These are phyloP conservation scores for Phytophthora idaei DNA, from an alignment of 352 stramenopile genomes.

Conservation along the genomic window DNA sequence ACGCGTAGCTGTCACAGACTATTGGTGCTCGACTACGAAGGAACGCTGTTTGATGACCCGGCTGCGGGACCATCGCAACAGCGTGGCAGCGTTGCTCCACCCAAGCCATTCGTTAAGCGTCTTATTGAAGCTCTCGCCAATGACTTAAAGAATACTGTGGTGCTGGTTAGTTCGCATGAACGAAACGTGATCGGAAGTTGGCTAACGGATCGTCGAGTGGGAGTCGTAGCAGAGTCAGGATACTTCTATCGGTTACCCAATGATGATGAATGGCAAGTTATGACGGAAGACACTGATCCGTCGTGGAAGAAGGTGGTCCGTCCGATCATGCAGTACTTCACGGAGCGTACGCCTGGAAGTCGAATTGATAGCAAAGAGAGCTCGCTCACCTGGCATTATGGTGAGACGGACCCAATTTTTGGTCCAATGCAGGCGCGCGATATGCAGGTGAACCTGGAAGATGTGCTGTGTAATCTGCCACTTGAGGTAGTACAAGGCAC, in stretches of 20 bases:
- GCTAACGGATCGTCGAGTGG: constrained; percentile 62
- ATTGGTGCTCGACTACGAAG: constrained; percentile 84
- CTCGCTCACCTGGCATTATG: constrained; percentile 73
- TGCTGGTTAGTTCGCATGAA: constrained; percentile 68
- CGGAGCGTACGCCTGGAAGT: constrained; percentile 69
- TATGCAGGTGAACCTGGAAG: constrained; percentile 89
- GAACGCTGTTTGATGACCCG: constrained; percentile 68
- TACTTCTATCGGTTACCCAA: constrained; percentile 67
- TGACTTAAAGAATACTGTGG: constrained; percentile 63
- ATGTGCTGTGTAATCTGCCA: constrained; percentile 82
- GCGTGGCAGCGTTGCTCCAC: constrained; percentile 55
- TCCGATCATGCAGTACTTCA: constrained; percentile 81
- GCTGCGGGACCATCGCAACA: constrained; percentile 44
- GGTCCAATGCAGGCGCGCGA: constrained; percentile 84
- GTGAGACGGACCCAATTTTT: constrained; percentile 77
- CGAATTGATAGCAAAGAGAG: constrained; percentile 72
- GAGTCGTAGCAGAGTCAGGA: constrained; percentile 63
- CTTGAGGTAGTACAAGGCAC: constrained; percentile 83
- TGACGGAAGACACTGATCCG: constrained; percentile 60
- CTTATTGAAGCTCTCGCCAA: constrained; percentile 60
- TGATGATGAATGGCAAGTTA: constrained; percentile 60
- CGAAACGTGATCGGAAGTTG: constrained; percentile 77
- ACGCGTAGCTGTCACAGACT: constrained; percentile 59
- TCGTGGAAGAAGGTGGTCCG: constrained; percentile 78
- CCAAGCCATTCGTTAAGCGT: constrained; percentile 65